Base-by-base conservation (phyloP, 441 rosid species). In the Erodium chrysanthum region DNA sequence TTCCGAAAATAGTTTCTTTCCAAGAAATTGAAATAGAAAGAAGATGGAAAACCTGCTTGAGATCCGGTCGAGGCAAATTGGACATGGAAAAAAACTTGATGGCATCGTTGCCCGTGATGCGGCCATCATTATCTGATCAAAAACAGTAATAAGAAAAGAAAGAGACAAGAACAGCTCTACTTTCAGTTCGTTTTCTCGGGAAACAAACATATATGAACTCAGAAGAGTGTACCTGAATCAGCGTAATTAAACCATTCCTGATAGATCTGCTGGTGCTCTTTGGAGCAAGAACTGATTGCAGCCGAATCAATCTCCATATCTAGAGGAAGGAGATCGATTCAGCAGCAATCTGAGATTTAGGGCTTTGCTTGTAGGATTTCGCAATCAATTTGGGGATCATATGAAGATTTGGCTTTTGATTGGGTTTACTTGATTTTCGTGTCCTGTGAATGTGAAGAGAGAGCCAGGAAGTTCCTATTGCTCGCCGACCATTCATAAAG, bases 91-190 rank as follows among this genome's bases (percentile, higher is more conserved):
- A 91, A 81, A 93, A 89, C 71, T 86, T 85, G 14, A 79, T 86
- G 33, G 97, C 98, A 63, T 93, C 98, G 73, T 62, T 80, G 8
- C 97, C 98, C 15, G 97, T 89, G 40, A 93, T 83, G 70, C 97
- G 86, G 7, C 92, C 93, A 76, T 91, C 96, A 4, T 86, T 82
- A 68, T 91, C 96, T 93, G 76, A 33, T 52, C 52, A 71, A 46
- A 71, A n/a, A 11, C 54, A 69, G 68, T 29, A 68, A 27, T 10
- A 1, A 20, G 18, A 5, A 14, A 15, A 64, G 9, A 37, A 9
- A 33, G 37, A 33, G 37, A 29, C 1, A 2, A 11, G 20, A 0
- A 17, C 25, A 7, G 40, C n/a, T 20, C 11, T 18, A 7, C 10
- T 63, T 44, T 56, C 42, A 1, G 3, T 15, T 37, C 61, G 7